Base-by-base conservation (phyloP, 148 eudicot species). In the Chenopodium berlandieri region DNA sequence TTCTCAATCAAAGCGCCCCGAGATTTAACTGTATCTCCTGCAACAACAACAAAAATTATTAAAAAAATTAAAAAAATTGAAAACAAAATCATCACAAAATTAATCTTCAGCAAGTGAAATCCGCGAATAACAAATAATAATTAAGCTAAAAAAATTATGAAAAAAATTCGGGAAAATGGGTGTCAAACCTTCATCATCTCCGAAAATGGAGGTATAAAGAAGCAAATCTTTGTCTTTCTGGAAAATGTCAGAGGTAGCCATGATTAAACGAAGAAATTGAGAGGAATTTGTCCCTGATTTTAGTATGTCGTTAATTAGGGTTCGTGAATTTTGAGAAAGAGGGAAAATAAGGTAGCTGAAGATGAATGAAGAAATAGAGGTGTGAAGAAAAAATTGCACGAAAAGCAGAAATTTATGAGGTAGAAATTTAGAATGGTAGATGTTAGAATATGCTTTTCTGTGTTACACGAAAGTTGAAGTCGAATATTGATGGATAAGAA, bases 1-100 rank as follows among this genome's bases (percentile, higher is more conserved):
- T 89, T 92, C 91, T 95, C 98, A 75, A 95, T 85, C 72, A 89
- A 83, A 16, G 85, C 48, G 27, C 92, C 94, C 62, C 93, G 83
- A n/a, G 98, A 84, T 85, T 88, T 89, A 48, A 46, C 89, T 75
- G 81, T 79, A 47, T 88, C 90, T 68, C 90, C 96, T 92, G 88
- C 50, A 52, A 68, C 62, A 20, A 31, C 12, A 12, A 54, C 72
- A 63, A 54, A 54, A 54, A 50, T 50, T 50, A 50, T 27, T 27
- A 0, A 27, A 32, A 37, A 37, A 37, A 37, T 52, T 4, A 17
- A 13, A 52, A 27, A n/a, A 40, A 2, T 17, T 47, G 50, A 44
- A 75, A 7, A 75, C 6, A 67, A 78, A 40, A 32, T 82, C 9
- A 69, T 25, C 34, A 75, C 17, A 87, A 63, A 14, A 64, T 72